These are phyloP conservation scores for Stagonosporopsis rhizophila DNA, from an alignment of 2,329 filamentous ascomycete species.

Conservation along the genomic window DNA sequence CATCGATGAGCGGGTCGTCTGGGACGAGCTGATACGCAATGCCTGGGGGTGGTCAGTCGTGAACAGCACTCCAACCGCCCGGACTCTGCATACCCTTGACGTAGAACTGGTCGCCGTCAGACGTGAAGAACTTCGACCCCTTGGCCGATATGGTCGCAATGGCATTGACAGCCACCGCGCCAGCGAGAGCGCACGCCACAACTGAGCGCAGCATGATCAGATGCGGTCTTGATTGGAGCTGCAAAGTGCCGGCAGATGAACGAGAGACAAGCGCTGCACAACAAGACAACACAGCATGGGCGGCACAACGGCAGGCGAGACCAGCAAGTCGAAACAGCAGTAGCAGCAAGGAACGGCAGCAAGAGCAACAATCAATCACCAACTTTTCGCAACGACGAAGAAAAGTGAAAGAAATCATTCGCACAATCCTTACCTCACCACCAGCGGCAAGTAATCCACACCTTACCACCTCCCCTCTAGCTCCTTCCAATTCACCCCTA, in stretches of 20 bases:
- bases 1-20: conserved; percentile 78
- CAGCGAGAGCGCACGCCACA: conserved; percentile 32
- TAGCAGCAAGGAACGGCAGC: not conserved
- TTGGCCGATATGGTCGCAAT: conserved; percentile 65
- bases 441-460: not conserved
- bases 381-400: not conserved
- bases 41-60: conserved; percentile 56
- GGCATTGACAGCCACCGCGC: conserved; percentile 51
- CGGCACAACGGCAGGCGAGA: conserved; percentile 1
- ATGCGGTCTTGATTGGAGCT: not conserved
- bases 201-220: conserved; percentile 30
- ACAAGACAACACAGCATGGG: too few relatives aligned
- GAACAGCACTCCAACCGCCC: not conserved
- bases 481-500: conserved; percentile 1
- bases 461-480: conserved; percentile 10
- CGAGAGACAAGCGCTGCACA: conserved; percentile 6
- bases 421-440: not conserved
- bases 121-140: conserved; percentile 86
- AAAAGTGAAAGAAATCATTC: not conserved
- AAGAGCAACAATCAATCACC: not conserved
- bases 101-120: conserved; percentile 81
- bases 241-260: not conserved
- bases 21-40: conserved; percentile 73
- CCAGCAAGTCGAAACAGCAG: too few relatives aligned
- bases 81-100: conserved; percentile 70